Base-by-base conservation (phyloP, 805 yeast species). In the Ogataea paraovalis region DNA sequence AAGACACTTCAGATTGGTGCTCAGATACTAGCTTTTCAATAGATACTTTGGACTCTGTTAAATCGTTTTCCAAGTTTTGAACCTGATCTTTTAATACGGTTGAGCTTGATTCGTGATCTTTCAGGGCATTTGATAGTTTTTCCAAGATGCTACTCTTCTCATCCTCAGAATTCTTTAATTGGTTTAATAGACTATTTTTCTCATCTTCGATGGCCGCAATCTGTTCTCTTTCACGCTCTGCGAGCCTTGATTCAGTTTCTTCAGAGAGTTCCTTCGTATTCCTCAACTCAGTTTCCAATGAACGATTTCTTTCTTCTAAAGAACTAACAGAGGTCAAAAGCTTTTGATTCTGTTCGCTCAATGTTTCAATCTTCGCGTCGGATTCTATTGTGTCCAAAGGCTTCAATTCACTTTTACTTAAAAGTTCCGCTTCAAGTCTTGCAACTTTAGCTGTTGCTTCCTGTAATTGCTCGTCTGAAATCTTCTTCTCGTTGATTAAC, bases 401-500 rank as follows among this genome's bases (percentile, higher is more conserved):
- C 9, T 39, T 16, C 8, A 25, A 30, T 36, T 36, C n/a, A 2
- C n/a, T 14, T 14, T n/a, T 33, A 8, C 36, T 30, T 14, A 33
- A 38, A 4, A 41, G 22, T 18, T 49, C 44, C 4, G 43, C 34
- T 23, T 39, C 22, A 21, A 34, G 37, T 22, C 18, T 39, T 16
- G 21, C 38, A 27, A 45, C 37, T 16, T 44, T 47, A 9, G 52
- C 33, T 14, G 51, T 54, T 38, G 50, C 39, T 28, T 46, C 54
- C 18, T 43, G 46, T 2, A 59, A 41, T 19, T 53, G 47, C 12
- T 45, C 40, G 19, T 41, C 40, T 40, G 58, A 33, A 2, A 38
- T 38, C 4, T 39, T 43, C 2, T 41, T 41, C 32, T 56, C 56
- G 10, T 41, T 45, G 22, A 53, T 45, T 32, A 58, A 42, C 3